A percentile compares a stretch with the other conserved stretches of the same genome.
Conservation (phyloP, 768 basidiomycete species). For the Boletus sp. region DNA sequence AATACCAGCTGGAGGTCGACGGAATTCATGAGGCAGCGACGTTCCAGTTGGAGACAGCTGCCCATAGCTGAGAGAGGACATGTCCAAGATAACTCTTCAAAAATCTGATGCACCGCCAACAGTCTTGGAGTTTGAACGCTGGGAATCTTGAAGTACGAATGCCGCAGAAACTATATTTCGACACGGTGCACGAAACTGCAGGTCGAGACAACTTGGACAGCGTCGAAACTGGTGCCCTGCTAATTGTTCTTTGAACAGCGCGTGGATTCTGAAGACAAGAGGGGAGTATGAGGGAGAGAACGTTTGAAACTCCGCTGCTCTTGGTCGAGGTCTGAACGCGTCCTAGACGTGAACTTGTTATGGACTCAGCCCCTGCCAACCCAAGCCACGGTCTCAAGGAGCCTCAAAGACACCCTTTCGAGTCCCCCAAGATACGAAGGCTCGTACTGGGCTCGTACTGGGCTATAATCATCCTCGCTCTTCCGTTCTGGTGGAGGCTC, state of each 20-base stretch:
- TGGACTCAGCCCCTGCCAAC: slow-evolving; percentile 20
- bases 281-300: slow-evolving; percentile 22
- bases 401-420: slow-evolving; percentile 51
- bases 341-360: slow-evolving; percentile 13
- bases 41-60: slow-evolving; percentile 25
- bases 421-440: slow-evolving; percentile 48
- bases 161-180: not conserved
- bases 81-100: slow-evolving; percentile 7
- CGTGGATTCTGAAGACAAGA: slow-evolving; percentile 13
- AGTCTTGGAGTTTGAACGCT: slow-evolving; percentile 2
- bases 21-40: slow-evolving; percentile 25
- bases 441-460: slow-evolving; percentile 75
- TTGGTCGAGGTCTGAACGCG: slow-evolving; percentile 7
- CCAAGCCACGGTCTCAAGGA: slow-evolving; percentile 33
- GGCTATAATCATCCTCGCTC: slow-evolving; percentile 64
- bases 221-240: slow-evolving; percentile 3
- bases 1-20: slow-evolving; percentile 25
- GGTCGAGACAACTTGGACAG: slow-evolving; percentile 1
- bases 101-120: slow-evolving; percentile 5
- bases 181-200: slow-evolving; percentile 5
- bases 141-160: slow-evolving; percentile 2
- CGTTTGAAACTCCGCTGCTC: slow-evolving; percentile 34
- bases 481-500: slow-evolving; percentile 92
- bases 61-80: slow-evolving; percentile 29
- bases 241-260: slow-evolving; percentile 4